Evolutionary conservation across 176 grass and related monocot species (phyloP).

Genomic region (Saccharum spontaneum): DNA sequence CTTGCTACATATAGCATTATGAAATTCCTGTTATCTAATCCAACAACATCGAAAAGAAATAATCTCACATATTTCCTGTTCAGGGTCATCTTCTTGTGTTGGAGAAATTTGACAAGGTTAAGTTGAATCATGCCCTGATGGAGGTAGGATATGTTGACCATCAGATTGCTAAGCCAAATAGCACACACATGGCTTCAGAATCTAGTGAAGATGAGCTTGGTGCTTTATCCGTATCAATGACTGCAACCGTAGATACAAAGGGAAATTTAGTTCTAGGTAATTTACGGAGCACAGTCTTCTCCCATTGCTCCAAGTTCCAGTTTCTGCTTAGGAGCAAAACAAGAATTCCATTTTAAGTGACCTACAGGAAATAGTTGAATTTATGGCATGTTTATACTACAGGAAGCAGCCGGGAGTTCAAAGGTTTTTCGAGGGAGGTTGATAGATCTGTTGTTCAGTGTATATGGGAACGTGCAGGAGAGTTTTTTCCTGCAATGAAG

Average conservation of each 20-base stretch:
- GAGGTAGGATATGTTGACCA: constrained; percentile 88
- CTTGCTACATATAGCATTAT: constrained; percentile 8
- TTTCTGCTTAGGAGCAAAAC: constrained; percentile 3
- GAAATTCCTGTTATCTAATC: constrained; percentile 7
- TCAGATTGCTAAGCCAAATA: constrained; percentile 50
- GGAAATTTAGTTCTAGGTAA: constrained; percentile 85
- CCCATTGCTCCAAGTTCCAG: constrained; percentile 24
- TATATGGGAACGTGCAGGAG: constrained; percentile 82
- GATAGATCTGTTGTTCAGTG: constrained; percentile 69
- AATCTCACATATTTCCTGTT: constrained; percentile 27
- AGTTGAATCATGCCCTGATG: constrained; percentile 90
- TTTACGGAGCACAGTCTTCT: constrained; percentile 18
- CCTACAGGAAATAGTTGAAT: neutral
- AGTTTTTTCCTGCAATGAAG: constrained; percentile 82
- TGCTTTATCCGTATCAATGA: constrained; percentile 87
- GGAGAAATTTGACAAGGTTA: constrained; percentile 72
- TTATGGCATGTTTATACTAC: constrained; percentile 19
- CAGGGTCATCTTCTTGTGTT: constrained; percentile 93
- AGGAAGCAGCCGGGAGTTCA: constrained; percentile 94
- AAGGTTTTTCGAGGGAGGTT: constrained; percentile 80
- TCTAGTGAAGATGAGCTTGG: constrained; percentile 43
- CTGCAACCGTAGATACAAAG: constrained; percentile 64
- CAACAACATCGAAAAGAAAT: neutral
- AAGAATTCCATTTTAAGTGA: neutral
- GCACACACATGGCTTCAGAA: constrained; percentile 27